These are phyloP conservation scores for Candida pseudofarinosa DNA, from an alignment of 805 yeast genomes.

Conservation along the genomic window DNA sequence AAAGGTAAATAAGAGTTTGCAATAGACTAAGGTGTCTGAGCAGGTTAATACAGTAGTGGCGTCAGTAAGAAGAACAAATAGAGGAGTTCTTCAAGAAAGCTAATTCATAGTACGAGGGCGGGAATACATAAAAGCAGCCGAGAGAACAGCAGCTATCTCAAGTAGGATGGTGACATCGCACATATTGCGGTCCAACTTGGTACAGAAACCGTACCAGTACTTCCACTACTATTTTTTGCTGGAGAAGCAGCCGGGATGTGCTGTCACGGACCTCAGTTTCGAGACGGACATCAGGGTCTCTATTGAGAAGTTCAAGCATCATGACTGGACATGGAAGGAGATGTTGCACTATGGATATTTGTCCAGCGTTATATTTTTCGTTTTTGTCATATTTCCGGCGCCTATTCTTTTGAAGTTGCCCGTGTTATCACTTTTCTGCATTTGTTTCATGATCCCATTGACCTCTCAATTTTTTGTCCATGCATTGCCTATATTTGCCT, in stretches of 20 bases:
- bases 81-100: too few relatives aligned
- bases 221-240: slow-evolving; percentile 51
- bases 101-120: not conserved
- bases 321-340: slow-evolving; percentile 46
- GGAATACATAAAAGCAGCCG: not conserved
- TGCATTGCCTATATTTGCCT: slow-evolving; percentile 78
- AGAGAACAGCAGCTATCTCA: not conserved
- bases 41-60: too few relatives aligned
- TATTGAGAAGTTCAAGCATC: slow-evolving; percentile 37
- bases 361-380: slow-evolving; percentile 51
- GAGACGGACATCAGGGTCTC: slow-evolving; percentile 44
- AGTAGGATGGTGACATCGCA: slow-evolving; percentile 3
- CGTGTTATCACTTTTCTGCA: slow-evolving; percentile 37
- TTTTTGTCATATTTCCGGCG: slow-evolving; percentile 56
- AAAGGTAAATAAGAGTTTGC: not conserved
- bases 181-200: slow-evolving; percentile 12
- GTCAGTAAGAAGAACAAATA: too few relatives aligned
- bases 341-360: slow-evolving; percentile 49
- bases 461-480: slow-evolving; percentile 80
- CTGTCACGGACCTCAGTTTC: slow-evolving; percentile 48
- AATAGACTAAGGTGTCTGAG: not conserved
- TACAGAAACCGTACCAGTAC: slow-evolving; percentile 37
- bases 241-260: slow-evolving; percentile 47
- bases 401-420: slow-evolving; percentile 39
- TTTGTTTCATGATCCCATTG: slow-evolving; percentile 61